Base-by-base conservation (phyloP, 1,284 basidiomycete species). In the Apiotrichum gracile region DNA sequence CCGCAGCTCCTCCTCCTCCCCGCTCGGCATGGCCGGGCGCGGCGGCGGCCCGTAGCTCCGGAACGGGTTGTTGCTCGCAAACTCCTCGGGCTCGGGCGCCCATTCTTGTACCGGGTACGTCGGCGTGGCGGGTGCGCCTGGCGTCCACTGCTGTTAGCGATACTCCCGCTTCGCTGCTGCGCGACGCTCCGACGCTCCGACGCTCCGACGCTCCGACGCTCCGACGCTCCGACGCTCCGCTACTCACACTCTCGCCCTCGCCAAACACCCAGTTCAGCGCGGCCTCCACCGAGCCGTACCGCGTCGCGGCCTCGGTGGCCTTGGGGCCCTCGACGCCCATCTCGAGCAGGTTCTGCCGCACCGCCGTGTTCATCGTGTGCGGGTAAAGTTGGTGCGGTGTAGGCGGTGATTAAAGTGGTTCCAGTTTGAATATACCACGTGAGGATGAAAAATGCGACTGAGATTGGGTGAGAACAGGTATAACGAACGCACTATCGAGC, bases 251-350 rank as follows among this genome's bases (percentile, higher is more conserved):
- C 27, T 53, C 51, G 10, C 69, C 71, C 19, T 65, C 66, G n/a
- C 69, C 66, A 51, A 69, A 73, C 47, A 68, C 69, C 71, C 71
- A 73, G 51, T 73, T 67, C 52, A 66, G 62, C 24, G 71, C 71
- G 13, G 69, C 62, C 16, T 68, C 68, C 16, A 63, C 56, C 5
- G 47, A 60, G 19, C 52, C 40, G 52, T 60, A 73, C 12, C 69
- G 58, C 43, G 47, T 44, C 6, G 71, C 63, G 1, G 71, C 71
- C 37, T 64, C 67, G 24, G 60, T 51, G 0, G 69, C 65, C 19
- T 67, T 61, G 10, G 51, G 38, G 0, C 60, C 51, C 16, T 66
- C 65, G 12, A 72, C 67, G 41, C 71, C 71, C 63, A 72, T 68
- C 22, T 66, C 66, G 31, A 61, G 49, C 29, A 73, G 63, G 14